phyloP scores from a whole-genome alignment of 176 grass and related monocot species.

The Cymbopogon citratus region DNA sequence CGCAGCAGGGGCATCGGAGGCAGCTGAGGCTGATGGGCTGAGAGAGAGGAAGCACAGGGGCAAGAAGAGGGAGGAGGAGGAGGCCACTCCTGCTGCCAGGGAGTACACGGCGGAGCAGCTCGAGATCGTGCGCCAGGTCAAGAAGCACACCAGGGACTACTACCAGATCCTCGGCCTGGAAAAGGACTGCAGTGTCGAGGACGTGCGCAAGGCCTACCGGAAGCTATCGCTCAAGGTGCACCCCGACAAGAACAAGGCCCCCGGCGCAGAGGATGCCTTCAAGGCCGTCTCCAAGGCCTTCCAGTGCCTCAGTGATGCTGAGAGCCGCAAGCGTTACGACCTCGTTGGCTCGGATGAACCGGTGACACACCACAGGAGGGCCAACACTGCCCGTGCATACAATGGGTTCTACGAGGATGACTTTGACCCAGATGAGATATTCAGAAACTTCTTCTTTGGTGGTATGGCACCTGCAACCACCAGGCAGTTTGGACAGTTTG shows the following conservation, averaged over 20 bases:
- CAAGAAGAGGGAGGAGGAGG: constrained; percentile 34
- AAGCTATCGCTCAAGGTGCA: constrained; percentile 98
- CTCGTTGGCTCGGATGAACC: constrained; percentile 74
- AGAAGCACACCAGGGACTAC: constrained; percentile 76
- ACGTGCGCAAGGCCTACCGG: constrained; percentile 91
- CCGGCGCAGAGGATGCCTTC: constrained; percentile 86
- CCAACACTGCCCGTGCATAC: constrained; percentile 32
- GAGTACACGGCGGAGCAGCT: constrained; percentile 76
- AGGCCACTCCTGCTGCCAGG: background rate
- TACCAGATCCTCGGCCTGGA: constrained; percentile 81
- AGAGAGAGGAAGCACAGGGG: constrained; percentile 45
- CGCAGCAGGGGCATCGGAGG: background rate
- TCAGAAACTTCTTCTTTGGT: constrained; percentile 95
- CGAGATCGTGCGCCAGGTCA: constrained; percentile 69
- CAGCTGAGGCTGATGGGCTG: constrained; percentile 23
- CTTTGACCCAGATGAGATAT: constrained; percentile 93
- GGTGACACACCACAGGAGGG: constrained; percentile 40
- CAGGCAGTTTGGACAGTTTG: constrained; percentile 59
- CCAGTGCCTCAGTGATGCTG: constrained; percentile 76
- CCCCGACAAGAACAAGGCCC: constrained; percentile 94
- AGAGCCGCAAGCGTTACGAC: constrained; percentile 76
- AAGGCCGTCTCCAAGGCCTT: constrained; percentile 95
- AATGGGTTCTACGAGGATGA: constrained; percentile 70
- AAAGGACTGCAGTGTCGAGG: constrained; percentile 74
- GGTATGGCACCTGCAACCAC: constrained; percentile 62